Conservation (phyloP, 306 rosid species). For the Acacia acuminata region DNA sequence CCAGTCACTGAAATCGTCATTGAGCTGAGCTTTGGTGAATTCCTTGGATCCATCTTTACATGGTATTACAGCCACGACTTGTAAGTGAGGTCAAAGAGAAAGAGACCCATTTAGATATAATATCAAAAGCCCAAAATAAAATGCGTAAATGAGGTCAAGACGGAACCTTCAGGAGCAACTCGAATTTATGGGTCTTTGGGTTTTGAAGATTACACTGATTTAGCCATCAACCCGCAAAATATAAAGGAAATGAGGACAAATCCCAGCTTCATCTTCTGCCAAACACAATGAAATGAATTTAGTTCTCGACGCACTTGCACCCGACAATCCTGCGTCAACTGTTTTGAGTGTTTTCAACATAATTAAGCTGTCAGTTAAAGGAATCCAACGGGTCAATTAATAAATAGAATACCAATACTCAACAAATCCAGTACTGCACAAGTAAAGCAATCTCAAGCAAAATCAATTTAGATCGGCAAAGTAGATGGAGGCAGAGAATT, state of each 20-base stretch:
- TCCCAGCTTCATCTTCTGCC: slow-evolving; percentile 38
- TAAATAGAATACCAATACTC: too few species aligned
- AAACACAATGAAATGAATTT: not conserved
- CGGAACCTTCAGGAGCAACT: slow-evolving; percentile 75
- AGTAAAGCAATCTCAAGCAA: too few species aligned
- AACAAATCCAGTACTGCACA: too few species aligned
- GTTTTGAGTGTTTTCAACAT: not conserved
- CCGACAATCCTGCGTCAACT: not conserved
- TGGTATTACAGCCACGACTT: slow-evolving; percentile 60
- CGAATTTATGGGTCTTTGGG: slow-evolving; percentile 59
- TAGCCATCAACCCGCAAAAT: slow-evolving; percentile 30
- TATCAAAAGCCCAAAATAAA: not conserved
- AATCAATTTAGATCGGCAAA: too few species aligned
- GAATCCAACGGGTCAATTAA: too few species aligned
- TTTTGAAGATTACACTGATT: slow-evolving; percentile 52
- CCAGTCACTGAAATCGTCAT: slow-evolving; percentile 92
- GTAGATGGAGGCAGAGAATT: too few species aligned
- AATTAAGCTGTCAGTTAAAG: too few species aligned
- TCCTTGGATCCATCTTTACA: slow-evolving; percentile 85
- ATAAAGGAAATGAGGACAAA: slow-evolving; percentile 34
- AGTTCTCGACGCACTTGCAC: not conserved
- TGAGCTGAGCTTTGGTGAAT: slow-evolving; percentile 78
- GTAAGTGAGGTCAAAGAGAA: slow-evolving; percentile 41
- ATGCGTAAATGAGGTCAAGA: not conserved
- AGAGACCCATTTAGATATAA: not conserved